Evolutionary conservation across 2,329 filamentous ascomycete species (phyloP), one percentile per base, ranked within the genome.

Genomic region (Magnaporthales sp.): DNA sequence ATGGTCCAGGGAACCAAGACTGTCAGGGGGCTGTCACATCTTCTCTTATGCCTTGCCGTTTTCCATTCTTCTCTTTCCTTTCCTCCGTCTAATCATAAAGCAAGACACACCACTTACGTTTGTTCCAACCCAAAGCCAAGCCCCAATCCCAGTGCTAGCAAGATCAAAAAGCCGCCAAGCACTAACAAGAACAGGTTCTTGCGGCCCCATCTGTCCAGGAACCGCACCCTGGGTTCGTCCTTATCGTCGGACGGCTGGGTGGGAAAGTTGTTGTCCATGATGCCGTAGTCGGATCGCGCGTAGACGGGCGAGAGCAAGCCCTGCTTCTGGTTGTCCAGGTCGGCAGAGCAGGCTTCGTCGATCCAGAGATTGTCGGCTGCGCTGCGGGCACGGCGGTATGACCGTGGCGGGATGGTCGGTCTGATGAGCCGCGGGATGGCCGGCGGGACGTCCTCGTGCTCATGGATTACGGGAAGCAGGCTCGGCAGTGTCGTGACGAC

Each of bases 121-220:
- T 51, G 19, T 31, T 74, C 75, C 66, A 80, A 66, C 1, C 80
- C 80, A 46, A 81, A 64, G 0, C 76, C 81, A 31, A 80, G 73
- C 0, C 76, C 75, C 32, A 83, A 67, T 0, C 74, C 80, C 4
- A 80, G 72, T 8, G 76, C 70, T 60, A 79, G 67, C 6, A 74
- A 69, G 7, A 76, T 63, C 13, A 77, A 60, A 3, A 80, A 29
- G 9, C 75, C 66, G 0, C 74, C 54, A 2, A 75, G 66, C 30
- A 19, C 30, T 3, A 30, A 29, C 9, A 78, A 61, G 0, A 70
- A 68, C 51, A 79, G 63, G 11, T 79, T 70, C n/a, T 73, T 77
- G 72, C 77, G 78, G 1, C 76, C 72, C 4, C 75, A 72, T 27
- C 74, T 69, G 32, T 69, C 68, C 0, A 70, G 66, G 15, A 70